Conservation (phyloP, 345 rosid genomes). For the Acer negundo region DNA sequence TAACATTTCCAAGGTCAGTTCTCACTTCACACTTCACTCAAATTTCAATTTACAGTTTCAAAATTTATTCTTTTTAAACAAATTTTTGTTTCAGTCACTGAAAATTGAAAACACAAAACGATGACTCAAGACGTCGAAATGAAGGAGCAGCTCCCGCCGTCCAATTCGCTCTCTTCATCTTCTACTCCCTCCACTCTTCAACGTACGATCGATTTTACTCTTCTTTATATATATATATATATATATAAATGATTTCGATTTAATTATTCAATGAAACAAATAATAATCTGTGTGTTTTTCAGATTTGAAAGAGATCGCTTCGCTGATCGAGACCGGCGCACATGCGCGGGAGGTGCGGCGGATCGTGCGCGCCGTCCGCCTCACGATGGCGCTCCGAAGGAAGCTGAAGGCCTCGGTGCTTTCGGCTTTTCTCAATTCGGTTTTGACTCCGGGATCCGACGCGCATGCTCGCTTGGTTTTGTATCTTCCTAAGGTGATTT, state of each 20-base stretch:
- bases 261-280: background rate
- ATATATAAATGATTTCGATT: background rate
- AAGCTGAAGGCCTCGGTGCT: slow-evolving; percentile 43
- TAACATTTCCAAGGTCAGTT: background rate
- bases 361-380: slow-evolving; percentile 49
- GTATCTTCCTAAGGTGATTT: slow-evolving; percentile 49
- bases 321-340: slow-evolving; percentile 53
- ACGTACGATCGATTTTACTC: slow-evolving; percentile 18
- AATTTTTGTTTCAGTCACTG: slow-evolving; percentile 1
- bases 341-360: slow-evolving; percentile 52
- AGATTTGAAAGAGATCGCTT: slow-evolving; percentile 69
- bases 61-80: background rate
- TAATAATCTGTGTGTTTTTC: background rate
- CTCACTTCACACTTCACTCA: background rate
- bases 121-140: slow-evolving; percentile 43
- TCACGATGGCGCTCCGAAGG: slow-evolving; percentile 48
- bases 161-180: slow-evolving; percentile 29
- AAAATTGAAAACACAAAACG: background rate
- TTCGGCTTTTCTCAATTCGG: slow-evolving; percentile 41
- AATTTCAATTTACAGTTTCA: slow-evolving; percentile 5
- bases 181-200: slow-evolving; percentile 35
- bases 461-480: slow-evolving; percentile 36
- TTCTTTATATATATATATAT: no score
- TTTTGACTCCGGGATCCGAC: slow-evolving; percentile 55
- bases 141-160: slow-evolving; percentile 38